A percentile compares a stretch with the other conserved stretches of the same genome.
Evolutionary conservation across 2,329 filamentous ascomycete species (phyloP).

Genomic region (Colletotrichum costaricense): DNA sequence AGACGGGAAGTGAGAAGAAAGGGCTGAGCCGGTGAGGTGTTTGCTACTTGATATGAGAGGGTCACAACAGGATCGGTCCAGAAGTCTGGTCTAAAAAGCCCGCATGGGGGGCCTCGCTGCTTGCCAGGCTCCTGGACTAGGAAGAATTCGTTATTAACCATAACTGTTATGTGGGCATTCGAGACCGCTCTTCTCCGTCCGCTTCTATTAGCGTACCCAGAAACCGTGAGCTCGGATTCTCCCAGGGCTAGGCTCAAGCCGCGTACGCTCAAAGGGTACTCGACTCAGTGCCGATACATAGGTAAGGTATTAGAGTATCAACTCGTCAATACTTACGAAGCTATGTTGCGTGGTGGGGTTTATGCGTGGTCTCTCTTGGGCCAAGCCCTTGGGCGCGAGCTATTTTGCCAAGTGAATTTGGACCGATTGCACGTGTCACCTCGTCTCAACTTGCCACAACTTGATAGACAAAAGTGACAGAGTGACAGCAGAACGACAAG

Average conservation of each 20-base stretch:
- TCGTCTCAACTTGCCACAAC: conserved; percentile 22
- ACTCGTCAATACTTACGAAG: conserved; percentile 17
- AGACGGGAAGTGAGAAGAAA: background rate
- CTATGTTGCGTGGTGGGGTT: conserved; percentile 3
- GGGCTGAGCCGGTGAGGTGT: background rate
- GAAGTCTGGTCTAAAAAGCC: conserved; percentile 3
- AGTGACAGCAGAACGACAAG: no score
- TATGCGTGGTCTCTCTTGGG: background rate
- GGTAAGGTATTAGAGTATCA: background rate
- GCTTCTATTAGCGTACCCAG: conserved; percentile 1
- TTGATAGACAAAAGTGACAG: background rate
- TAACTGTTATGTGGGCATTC: conserved; percentile 5
- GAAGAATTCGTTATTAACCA: conserved; percentile 11
- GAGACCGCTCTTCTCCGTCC: background rate
- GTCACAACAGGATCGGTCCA: background rate
- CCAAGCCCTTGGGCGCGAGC: conserved; percentile 1
- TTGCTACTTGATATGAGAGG: conserved; percentile 22
- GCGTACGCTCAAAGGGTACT: background rate
- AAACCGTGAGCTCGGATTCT: conserved; percentile 1
- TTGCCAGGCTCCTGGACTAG: conserved; percentile 11
- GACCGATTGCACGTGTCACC: conserved; percentile 23
- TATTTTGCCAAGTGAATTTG: background rate
- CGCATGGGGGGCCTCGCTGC: background rate
- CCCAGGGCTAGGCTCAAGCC: conserved; percentile 9
- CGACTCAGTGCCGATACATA: background rate